Evolutionary conservation across 805 yeast species (phyloP), one percentile per base, ranked within the genome.

Genomic region (Zygotorulaspora chibaensis): DNA sequence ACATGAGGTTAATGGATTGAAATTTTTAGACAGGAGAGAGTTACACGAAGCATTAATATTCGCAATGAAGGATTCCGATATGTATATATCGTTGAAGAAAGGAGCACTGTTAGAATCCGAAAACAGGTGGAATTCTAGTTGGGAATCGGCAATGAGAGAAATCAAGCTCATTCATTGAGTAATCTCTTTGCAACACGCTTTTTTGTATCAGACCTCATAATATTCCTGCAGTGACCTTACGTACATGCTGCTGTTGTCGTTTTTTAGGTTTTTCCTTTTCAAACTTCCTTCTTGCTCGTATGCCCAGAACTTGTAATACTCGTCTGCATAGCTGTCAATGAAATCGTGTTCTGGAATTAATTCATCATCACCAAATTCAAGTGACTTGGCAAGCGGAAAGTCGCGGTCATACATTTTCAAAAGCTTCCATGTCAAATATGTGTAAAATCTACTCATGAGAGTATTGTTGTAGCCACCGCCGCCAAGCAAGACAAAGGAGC

Each of bases 101-200:
- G 96, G 96, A 11, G 98, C 97, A 0, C 13, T 81, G 40, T 46
- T 55, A n/a, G 96, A 90, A 66, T 80, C 95, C 42, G 50, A 68
- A 35, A 61, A 65, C 20, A 75, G 85, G 44, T 91, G 98, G 98
- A 77, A 80, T 35, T 66, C 72, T 10, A 85, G 83, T 58, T 91
- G 98, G 98, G 67, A 70, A 35, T 51, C 48, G 4, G 53, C 61
- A 5, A 59, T 65, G 61, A 42, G 51, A 45, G 52, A 56, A 37
- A 37, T 59, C 15, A 54, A 53, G 28, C 31, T 62, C 3, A 44
- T 59, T 27, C 51, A 42, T 44, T 51, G 37, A 45, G 27, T 11
- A 8, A 6, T 23, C 13, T 29, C 15, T 33, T 17, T 16, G n/a
- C 16, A 31, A 16, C 20, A 3, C 36, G 9, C 34, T 7, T 33